Base-by-base conservation (phyloP, 1,139 yeast genomes). In the Geotrichum fermentans region DNA sequence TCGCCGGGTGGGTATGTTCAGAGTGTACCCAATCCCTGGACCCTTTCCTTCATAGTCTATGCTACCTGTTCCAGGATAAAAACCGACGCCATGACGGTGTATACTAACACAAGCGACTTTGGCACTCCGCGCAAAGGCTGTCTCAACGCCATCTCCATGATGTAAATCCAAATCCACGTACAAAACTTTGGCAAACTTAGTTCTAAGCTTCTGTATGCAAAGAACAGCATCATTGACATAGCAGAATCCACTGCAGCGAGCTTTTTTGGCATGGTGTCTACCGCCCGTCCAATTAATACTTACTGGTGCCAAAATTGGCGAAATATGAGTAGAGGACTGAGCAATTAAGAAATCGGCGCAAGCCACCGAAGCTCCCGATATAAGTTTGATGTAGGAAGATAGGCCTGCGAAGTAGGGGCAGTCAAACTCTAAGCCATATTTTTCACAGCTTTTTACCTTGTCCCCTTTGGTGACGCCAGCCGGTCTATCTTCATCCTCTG, bases 211-310 rank as follows among this genome's bases (percentile, higher is more conserved):
- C 41, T 70, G 65, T 2, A 84, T 80, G 0, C 79, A 74, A 18
- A 84, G 59, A 0, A 78, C 81, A 5, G 81, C 73, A 60, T 84
- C 94, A 57, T 84, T 83, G 5, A 82, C 68, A 58, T 84, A 84
- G 61, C 95, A 84, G 59, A 82, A 84, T 3, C 95, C 95, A 13
- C 84, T 73, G 1, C 88, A 85, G 37, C 61, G 67, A 0, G 73
- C 60, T 55, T 75, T 75, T 36, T 66, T 69, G 5, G 83, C 81
- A 63, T 84, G 95, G 59, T 84, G 94, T 45, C 94, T 64, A 1
- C 95, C 95, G 1, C 94, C 95, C 58, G 79, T 78, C 90, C 90
- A 84, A 59, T 83, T 83, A 40, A 84, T 71, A 0, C 75, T 82
- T 1, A 81, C 67, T 4, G 65, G 58, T 8, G 50, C 49, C 10